Base-by-base conservation (phyloP, 495 filamentous ascomycete species). In the Penicillium parvum region DNA sequence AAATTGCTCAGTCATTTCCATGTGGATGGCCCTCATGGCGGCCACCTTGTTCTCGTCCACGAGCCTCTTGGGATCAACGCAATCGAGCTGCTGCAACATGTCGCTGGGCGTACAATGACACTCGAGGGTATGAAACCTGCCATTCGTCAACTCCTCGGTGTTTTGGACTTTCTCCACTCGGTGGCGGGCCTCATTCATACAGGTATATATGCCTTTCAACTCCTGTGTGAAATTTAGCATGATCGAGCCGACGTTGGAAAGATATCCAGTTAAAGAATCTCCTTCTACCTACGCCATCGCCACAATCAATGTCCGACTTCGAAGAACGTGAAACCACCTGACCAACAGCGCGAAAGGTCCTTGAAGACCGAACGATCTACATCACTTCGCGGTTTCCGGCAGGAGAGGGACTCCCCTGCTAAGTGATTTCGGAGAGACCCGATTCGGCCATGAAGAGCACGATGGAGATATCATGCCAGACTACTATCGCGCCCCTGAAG, bases 401-500 rank as follows among this genome's bases (percentile, higher is more conserved):
- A 11, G 14, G 44, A 16, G 34, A 38, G 10, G 47, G 61, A 29
- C 23, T 45, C 50, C 53, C 21, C 8, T 27, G 9, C 25, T 27
- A 7, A 11, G 8, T 47, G 57, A 63, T 49, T 50, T 63, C 22
- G 62, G 62, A 36, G 47, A 54, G 15, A 57, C 61, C 37, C 43
- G 53, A 43, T 26, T 60, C 4, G 59, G 57, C n/a, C 45, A 16
- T 7, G 55, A 61, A 26, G 43, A 59, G 33, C 60, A 66, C 57
- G 28, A 36, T 7, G 57, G 53, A 2, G 48, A 53, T 34, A 53
- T 57, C 30, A 61, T 57, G 54, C 65, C 64, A 21, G 49, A 57
- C 29, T 30, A 64, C n/a, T 72, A 72, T 47, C 51, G 64, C 17
- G 63, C 64, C 19, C 69, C 68, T 9, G 67, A 74, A 52, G 50